A percentile compares a stretch with the other conserved stretches of the same genome.
Conservation (phyloP, 2,329 filamentous ascomycete species). For the Apiospora marii region DNA sequence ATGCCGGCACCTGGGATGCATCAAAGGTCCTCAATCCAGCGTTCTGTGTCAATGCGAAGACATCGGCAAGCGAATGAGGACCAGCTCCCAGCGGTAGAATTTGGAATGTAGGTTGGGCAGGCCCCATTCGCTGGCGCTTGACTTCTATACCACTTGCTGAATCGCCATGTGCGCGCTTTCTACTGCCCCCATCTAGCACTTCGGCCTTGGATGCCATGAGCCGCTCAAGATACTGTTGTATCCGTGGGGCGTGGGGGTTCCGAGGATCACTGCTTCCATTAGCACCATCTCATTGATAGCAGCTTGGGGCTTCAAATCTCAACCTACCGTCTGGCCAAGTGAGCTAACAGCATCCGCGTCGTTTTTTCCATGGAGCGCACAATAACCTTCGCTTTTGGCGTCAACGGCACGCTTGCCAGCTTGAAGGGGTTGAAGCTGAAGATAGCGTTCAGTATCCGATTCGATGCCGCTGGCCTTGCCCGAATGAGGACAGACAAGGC, state of each 20-base stretch:
- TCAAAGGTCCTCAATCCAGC: slow-evolving; percentile 80
- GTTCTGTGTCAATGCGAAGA: slow-evolving; percentile 87
- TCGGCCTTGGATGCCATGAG: slow-evolving; percentile 81
- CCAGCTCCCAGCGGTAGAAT: slow-evolving; percentile 78
- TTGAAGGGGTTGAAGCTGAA: slow-evolving; percentile 93
- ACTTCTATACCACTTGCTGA: slow-evolving; percentile 77
- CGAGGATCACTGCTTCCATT: slow-evolving; percentile 72
- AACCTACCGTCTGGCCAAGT: slow-evolving; percentile 78
- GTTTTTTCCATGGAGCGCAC: slow-evolving; percentile 96
- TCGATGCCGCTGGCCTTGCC: slow-evolving; percentile 79
- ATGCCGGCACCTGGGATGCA: slow-evolving; percentile 76
- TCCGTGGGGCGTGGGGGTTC: slow-evolving; percentile 76
- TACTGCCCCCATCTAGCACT: slow-evolving; percentile 77
- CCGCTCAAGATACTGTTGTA: slow-evolving; percentile 87
- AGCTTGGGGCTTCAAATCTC: not conserved
- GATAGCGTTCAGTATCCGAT: slow-evolving; percentile 84
- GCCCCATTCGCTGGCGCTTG: slow-evolving; percentile 78
- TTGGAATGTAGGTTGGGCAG: slow-evolving; percentile 52
- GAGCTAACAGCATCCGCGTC: slow-evolving; percentile 81
- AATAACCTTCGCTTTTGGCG: slow-evolving; percentile 79
- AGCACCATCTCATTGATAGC: not conserved
- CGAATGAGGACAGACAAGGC: slow-evolving; percentile 84
- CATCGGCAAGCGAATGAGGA: slow-evolving; percentile 78
- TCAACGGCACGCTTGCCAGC: slow-evolving; percentile 78
- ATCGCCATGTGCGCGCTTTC: slow-evolving; percentile 79